phyloP scores from a whole-genome alignment of 805 yeast genomes.

The Candida sithepensis region DNA sequence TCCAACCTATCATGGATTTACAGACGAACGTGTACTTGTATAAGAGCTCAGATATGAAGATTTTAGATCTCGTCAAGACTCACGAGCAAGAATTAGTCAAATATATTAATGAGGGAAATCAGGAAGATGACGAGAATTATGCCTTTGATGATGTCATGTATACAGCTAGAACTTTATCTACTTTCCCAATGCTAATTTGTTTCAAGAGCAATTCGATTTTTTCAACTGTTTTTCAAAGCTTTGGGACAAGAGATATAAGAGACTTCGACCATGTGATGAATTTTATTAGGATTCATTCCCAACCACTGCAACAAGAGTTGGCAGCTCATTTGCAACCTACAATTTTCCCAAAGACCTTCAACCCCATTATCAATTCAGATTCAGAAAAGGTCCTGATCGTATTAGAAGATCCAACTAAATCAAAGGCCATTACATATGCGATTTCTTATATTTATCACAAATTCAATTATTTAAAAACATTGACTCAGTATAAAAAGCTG shows the following conservation, averaged over 20 bases:
- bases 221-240: constrained; percentile 54
- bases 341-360: constrained; percentile 34
- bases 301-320: constrained; percentile 53
- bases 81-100: constrained; percentile 41
- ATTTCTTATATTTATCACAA: constrained; percentile 45
- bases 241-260: constrained; percentile 62
- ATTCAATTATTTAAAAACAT: constrained; percentile 35
- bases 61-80: constrained; percentile 35
- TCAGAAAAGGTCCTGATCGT: constrained; percentile 47
- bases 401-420: constrained; percentile 41
- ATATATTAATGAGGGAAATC: constrained; percentile 39
- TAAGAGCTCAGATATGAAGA: constrained; percentile 44
- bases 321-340: constrained; percentile 34
- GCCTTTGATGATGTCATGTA: constrained; percentile 43
- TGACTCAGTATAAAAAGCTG: constrained; percentile 35
- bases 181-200: constrained; percentile 59
- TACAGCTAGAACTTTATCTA: constrained; percentile 49
- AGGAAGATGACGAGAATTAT: constrained; percentile 12
- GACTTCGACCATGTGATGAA: constrained; percentile 41
- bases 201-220: constrained; percentile 54
- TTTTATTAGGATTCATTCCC: constrained; percentile 47
- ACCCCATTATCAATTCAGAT: constrained; percentile 22
- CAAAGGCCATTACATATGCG: constrained; percentile 19
- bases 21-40: constrained; percentile 53
- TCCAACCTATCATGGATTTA: constrained; percentile 56